phyloP scores from a whole-genome alignment of 1,139 yeast species.

The Ogataea hybrid region DNA sequence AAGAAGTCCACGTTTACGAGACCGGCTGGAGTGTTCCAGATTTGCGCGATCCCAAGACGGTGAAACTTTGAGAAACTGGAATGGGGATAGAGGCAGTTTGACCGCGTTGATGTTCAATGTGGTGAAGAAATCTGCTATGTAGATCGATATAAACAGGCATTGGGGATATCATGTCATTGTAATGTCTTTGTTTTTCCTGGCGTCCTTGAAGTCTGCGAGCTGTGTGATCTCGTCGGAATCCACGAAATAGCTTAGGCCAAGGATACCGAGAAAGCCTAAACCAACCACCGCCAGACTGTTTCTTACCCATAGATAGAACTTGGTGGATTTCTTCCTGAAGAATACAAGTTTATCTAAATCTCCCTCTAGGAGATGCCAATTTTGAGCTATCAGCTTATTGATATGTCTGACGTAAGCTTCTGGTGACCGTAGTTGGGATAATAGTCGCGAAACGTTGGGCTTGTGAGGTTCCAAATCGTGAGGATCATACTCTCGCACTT shows the following conservation, averaged over 20 bases:
- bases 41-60: conserved; percentile 58
- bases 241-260: conserved; percentile 20
- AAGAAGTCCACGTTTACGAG: conserved; percentile 58
- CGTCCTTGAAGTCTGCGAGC: conserved; percentile 5
- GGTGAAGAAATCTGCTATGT: conserved; percentile 31
- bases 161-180: not conserved
- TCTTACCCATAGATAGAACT: conserved; percentile 10
- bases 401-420: conserved; percentile 34
- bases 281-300: conserved; percentile 30
- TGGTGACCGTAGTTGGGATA: conserved; percentile 35
- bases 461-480: conserved; percentile 26
- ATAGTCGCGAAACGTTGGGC: conserved; percentile 10
- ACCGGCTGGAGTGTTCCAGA: conserved; percentile 79
- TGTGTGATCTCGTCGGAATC: conserved; percentile 14
- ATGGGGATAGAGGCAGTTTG: conserved; percentile 79
- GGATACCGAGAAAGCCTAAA: conserved; percentile 21
- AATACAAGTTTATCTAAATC: conserved; percentile 37
- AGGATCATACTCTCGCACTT: conserved; percentile 41
- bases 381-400: conserved; percentile 37
- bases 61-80: conserved; percentile 67
- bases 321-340: conserved; percentile 28
- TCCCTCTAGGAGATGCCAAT: conserved; percentile 49
- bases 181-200: not conserved
- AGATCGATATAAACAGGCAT: conserved; percentile 1
- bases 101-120: conserved; percentile 52